Evolutionary conservation across 176 grass and related monocot species (phyloP).

Genomic region (Alopecurus myosuroides): DNA sequence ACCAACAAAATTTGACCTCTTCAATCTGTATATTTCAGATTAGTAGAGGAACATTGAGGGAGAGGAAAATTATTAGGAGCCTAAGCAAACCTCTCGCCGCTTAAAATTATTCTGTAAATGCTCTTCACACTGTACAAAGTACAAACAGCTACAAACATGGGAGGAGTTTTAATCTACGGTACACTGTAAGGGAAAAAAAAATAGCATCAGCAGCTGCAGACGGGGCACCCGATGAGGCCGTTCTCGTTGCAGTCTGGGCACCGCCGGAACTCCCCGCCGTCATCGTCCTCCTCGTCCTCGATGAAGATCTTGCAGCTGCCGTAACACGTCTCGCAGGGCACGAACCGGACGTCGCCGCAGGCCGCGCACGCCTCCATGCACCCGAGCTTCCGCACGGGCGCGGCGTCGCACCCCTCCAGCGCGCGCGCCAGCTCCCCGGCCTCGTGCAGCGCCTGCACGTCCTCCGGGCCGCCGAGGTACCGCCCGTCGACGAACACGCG

Average conservation of each 20-base stretch:
- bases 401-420: constrained; percentile 52
- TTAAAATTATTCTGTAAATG: constrained; percentile 1
- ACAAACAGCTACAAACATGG: background rate
- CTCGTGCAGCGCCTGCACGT: constrained; percentile 56
- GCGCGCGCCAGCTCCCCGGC: constrained; percentile 31
- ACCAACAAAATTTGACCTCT: background rate
- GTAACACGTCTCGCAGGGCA: constrained; percentile 68
- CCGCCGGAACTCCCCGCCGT: constrained; percentile 41
- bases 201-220: constrained; percentile 47
- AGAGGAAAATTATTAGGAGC: background rate
- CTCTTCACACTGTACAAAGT: constrained; percentile 45
- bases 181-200: background rate
- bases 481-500: constrained; percentile 52
- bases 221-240: constrained; percentile 60
- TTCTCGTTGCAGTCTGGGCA: constrained; percentile 88
- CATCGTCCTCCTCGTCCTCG: constrained; percentile 19
- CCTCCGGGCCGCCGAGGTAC: constrained; percentile 68
- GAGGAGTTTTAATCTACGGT: background rate
- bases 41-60: background rate
- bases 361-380: constrained; percentile 46
- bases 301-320: constrained; percentile 81
- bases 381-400: constrained; percentile 36
- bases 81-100: constrained; percentile 7
- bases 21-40: background rate
- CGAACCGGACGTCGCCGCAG: constrained; percentile 71